Evolutionary conservation across 106 monocot genomes (phyloP).

Genomic region (Dendrobium officinale): DNA sequence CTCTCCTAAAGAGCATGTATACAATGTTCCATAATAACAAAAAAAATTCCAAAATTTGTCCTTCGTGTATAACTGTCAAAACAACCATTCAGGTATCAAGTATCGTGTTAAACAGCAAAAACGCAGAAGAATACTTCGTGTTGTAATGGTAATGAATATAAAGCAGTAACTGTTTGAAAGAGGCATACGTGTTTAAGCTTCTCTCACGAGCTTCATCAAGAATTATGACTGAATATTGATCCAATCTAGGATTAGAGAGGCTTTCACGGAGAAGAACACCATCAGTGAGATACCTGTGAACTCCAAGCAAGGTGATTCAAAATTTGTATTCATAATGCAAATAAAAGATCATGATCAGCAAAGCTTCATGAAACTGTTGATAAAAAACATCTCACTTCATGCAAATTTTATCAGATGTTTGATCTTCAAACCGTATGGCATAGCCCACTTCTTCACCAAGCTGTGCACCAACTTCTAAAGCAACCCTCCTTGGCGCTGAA

Average conservation of each 20-base stretch:
- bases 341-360: neutral
- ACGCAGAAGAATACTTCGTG: neutral
- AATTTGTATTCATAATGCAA: neutral
- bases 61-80: neutral
- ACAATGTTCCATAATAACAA: neutral
- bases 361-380: conserved; percentile 1
- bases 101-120: neutral
- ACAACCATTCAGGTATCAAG: neutral
- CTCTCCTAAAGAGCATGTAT: neutral
- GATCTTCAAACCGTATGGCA: conserved; percentile 89
- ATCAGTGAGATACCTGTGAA: conserved; percentile 88
- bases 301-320: conserved; percentile 9
- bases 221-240: conserved; percentile 85
- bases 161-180: neutral
- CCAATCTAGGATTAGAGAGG: conserved; percentile 69
- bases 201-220: conserved; percentile 99
- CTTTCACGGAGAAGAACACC: conserved; percentile 94
- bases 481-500: conserved; percentile 61
- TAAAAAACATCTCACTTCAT: conserved; percentile 59
- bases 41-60: neutral
- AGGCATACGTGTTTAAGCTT: conserved; percentile 83
- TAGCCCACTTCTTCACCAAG: conserved; percentile 97
- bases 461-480: conserved; percentile 68
- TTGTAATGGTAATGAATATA: neutral
- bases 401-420: conserved; percentile 68